Evolutionary conservation across 768 basidiomycete genomes (phyloP), one percentile per base, ranked within the genome.

Genomic region (Collybiopsis confluens): DNA sequence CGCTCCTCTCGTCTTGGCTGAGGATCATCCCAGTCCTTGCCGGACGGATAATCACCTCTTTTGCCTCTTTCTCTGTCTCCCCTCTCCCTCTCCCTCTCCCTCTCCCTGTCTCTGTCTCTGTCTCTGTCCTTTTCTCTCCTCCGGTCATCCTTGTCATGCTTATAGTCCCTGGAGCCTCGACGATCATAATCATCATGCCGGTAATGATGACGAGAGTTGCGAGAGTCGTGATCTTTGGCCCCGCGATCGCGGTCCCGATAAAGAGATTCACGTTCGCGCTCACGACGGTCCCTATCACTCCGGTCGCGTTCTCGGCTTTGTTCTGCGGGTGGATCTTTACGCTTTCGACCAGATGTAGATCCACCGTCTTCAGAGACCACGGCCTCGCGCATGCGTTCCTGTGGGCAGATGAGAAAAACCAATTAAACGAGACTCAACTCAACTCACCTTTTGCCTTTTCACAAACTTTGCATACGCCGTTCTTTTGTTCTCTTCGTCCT

Each of bases 391-490:
- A 92, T 70, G 45, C 90, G 86, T 67, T 94, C 92, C 86, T 91
- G 59, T 37, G 27, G 38, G 16, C n/a, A 18, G 26, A 41, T 26
- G 7, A 26, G 30, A 33, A 38, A 26, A 23, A 49, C 23, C 30
- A 54, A 50, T 45, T 20, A 45, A 33, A 6, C 43, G n/a, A 15
- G 7, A 49, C 27, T 54, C 60, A 65, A 28, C 24, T 36, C 53
- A 21, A 55, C 68, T 28, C 46, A 90, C 92, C 80, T 93, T 97
- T 65, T 97, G 93, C 54, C 96, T 73, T 67, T 89, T 91, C 48
- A 95, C 76, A 65, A 85, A 96, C 70, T 95, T 98, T 16, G 80
- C 70, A 66, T 92, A 98, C 1, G 95, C 94, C 4, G 80, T 76
- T 27, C 83, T 82, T 41, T 92, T 74, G 16, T 82, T 79, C 56